These are phyloP conservation scores for Thielaviopsis musarum DNA, from an alignment of 2,329 filamentous ascomycete genomes.

Conservation along the genomic window DNA sequence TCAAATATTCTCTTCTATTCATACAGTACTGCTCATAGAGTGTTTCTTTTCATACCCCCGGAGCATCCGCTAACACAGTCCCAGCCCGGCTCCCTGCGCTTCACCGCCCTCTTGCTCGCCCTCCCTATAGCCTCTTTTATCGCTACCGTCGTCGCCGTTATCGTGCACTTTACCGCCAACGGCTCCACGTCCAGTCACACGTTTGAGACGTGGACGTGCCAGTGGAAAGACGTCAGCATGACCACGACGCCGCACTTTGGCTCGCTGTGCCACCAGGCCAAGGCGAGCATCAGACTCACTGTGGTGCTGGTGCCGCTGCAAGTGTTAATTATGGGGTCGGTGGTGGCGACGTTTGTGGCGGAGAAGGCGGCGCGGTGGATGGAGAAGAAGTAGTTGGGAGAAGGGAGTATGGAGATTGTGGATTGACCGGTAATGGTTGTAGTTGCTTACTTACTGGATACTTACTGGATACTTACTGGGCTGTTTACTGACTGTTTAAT, in stretches of 20 bases:
- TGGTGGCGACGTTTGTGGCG: slow-evolving; percentile 20
- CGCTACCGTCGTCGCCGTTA: slow-evolving; percentile 32
- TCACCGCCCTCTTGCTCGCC: slow-evolving; percentile 28
- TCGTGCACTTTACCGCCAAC: slow-evolving; percentile 16
- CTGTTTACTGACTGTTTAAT: no score
- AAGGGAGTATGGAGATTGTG: no score
- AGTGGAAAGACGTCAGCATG: slow-evolving; percentile 40
- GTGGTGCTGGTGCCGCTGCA: slow-evolving; percentile 41
- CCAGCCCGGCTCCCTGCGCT: slow-evolving; percentile 15
- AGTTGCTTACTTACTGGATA: no score
- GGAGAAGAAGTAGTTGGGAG: neutral
- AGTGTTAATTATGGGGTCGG: slow-evolving; percentile 28
- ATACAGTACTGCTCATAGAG: neutral
- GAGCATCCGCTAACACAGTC: slow-evolving; percentile 4
- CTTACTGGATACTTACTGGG: no score
- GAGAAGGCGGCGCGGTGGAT: neutral
- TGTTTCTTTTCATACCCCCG: slow-evolving; percentile 13
- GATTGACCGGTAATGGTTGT: no score
- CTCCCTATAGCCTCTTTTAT: slow-evolving; percentile 41
- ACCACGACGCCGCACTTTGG: slow-evolving; percentile 34
- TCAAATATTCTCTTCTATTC: no score
- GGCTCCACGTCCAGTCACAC: slow-evolving; percentile 18
- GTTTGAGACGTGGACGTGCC: slow-evolving; percentile 45
- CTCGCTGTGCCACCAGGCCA: slow-evolving; percentile 38
- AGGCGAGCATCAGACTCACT: slow-evolving; percentile 35